These are phyloP conservation scores for Starmerella khaoyaiensis DNA, from an alignment of 805 yeast species.

Conservation along the genomic window DNA sequence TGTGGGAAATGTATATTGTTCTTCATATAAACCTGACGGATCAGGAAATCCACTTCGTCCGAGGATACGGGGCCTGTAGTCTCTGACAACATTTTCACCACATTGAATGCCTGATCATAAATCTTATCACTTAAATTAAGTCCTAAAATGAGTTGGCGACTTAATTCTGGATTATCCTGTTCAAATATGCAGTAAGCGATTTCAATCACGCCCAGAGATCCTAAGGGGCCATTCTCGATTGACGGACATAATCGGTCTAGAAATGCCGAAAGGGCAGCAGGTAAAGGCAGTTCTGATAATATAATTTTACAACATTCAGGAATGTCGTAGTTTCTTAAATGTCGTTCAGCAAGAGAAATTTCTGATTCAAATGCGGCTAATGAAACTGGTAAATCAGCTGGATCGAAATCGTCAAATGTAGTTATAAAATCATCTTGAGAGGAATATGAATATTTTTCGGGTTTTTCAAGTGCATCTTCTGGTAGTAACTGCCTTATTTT, in stretches of 20 bases:
- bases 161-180: conserved; percentile 13
- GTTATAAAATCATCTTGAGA: background rate
- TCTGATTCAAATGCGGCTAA: conserved; percentile 11
- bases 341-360: conserved; percentile 1
- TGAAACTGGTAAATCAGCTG: background rate
- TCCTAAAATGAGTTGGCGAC: background rate
- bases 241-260: conserved; percentile 13
- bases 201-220: conserved; percentile 13
- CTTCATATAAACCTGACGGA: no score
- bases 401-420: background rate
- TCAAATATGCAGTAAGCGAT: conserved; percentile 12
- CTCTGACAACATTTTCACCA: no score
- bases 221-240: conserved; percentile 5
- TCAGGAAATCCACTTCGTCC: no score
- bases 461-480: conserved; percentile 8
- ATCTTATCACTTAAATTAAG: no score
- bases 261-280: conserved; percentile 10
- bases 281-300: conserved; percentile 15
- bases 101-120: no score
- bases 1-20: conserved; percentile 16
- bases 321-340: conserved; percentile 5
- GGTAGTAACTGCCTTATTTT: conserved; percentile 14
- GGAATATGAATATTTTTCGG: no score
- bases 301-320: conserved; percentile 9
- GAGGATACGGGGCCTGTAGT: no score